Evolutionary conservation across 257 asterid species (phyloP).

Genomic region (Lycium ferocissimum): DNA sequence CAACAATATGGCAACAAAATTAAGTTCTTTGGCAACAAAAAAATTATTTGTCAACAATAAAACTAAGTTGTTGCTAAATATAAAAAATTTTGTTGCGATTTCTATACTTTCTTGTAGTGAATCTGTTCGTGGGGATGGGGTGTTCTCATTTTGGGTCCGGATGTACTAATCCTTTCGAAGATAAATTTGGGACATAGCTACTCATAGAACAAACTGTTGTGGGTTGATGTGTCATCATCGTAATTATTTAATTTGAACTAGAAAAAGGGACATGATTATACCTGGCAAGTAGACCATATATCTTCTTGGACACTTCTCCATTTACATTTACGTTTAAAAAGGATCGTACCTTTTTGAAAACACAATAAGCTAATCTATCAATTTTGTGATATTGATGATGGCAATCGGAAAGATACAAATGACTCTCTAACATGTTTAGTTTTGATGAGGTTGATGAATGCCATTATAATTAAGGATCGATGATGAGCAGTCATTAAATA

Average conservation of each 20-base stretch:
- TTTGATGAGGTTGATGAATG: constrained; percentile 14
- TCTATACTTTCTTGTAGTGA: too few species aligned
- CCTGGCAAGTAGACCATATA: background rate
- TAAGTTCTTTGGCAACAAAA: too few species aligned
- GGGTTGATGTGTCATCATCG: constrained; percentile 19
- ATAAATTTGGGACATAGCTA: background rate
- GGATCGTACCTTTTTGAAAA: background rate
- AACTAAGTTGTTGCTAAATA: too few species aligned
- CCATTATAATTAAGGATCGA: background rate
- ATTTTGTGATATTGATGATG: constrained; percentile 9
- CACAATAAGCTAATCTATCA: background rate
- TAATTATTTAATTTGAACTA: background rate
- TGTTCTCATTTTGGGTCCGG: background rate
- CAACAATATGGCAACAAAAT: too few species aligned
- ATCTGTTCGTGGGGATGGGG: too few species aligned
- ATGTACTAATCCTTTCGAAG: background rate
- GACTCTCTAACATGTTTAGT: background rate
- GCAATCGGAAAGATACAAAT: constrained; percentile 8
- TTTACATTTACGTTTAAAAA: constrained; percentile 4
- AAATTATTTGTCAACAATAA: too few species aligned
- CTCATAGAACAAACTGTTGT: background rate
- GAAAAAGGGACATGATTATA: background rate
- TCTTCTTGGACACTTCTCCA: constrained; percentile 12
- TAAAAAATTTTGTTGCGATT: too few species aligned
- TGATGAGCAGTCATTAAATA: background rate